A percentile compares a stretch with the other conserved stretches of the same genome.
phyloP scores from a whole-genome alignment of 192 early-diverging fungal species.

The Podila epicladia region DNA sequence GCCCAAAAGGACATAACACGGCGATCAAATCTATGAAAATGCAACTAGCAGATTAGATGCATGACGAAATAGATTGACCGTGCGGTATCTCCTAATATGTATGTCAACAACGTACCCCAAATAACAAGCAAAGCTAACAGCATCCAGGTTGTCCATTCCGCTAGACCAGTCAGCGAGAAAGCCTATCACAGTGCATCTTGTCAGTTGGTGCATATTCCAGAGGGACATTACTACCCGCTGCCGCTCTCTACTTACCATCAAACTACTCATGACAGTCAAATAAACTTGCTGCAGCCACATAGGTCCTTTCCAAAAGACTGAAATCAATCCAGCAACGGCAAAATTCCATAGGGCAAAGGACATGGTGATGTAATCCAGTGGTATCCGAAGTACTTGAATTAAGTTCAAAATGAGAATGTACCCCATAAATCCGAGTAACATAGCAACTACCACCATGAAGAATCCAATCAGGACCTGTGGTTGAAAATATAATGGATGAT shows the following conservation, averaged over 20 bases:
- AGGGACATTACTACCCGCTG: background rate
- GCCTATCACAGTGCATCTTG: constrained; percentile 54
- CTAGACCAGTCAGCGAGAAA: constrained; percentile 71
- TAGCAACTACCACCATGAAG: constrained; percentile 76
- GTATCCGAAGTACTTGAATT: constrained; percentile 62
- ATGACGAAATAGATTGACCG: background rate
- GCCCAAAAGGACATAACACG: constrained; percentile 91
- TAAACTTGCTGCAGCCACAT: constrained; percentile 80
- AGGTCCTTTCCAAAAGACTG: constrained; percentile 89
- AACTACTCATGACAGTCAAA: constrained; percentile 78
- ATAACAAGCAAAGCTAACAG: constrained; percentile 79
- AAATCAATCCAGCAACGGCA: constrained; percentile 70
- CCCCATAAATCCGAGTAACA: constrained; percentile 80
- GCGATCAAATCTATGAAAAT: constrained; percentile 77
- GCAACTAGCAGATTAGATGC: background rate
- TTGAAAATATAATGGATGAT: too few relatives aligned
- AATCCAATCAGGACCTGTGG: constrained; percentile 73
- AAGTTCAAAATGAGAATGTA: constrained; percentile 65
- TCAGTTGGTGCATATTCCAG: background rate
- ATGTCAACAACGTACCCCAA: constrained; percentile 69
- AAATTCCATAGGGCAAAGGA: constrained; percentile 86
- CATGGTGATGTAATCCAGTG: constrained; percentile 80
- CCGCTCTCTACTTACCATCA: constrained; percentile 68
- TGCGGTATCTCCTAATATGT: background rate
- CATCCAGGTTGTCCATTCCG: constrained; percentile 88